Evolutionary conservation across 352 stramenopile genomes (phyloP).

Genomic region (Pythium insidiosum): DNA sequence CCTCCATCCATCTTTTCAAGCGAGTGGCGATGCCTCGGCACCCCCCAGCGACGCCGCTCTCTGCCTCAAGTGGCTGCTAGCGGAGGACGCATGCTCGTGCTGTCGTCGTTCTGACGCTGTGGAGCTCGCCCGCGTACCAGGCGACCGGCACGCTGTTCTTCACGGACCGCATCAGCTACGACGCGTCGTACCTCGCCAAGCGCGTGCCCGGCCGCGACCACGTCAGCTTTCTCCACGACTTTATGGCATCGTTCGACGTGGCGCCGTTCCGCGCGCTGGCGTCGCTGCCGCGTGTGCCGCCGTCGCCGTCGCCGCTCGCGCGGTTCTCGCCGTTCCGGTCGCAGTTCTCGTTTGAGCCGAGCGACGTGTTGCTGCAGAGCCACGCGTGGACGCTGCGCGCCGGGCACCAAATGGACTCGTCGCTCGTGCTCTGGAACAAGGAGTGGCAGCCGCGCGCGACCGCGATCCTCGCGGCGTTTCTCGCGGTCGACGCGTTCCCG

Average conservation of each 20-base stretch:
- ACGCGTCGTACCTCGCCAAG: slow-evolving; percentile 20
- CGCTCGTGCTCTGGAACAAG: slow-evolving; percentile 40
- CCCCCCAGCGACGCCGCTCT: no score
- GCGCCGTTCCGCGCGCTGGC: slow-evolving; percentile 21
- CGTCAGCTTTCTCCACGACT: slow-evolving; percentile 26
- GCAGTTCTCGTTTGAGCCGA: slow-evolving; percentile 9
- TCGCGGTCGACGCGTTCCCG: no score
- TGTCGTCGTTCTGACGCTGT: slow-evolving; percentile 31
- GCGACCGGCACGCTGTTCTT: slow-evolving; percentile 46
- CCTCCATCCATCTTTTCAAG: no score
- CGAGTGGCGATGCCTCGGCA: no score
- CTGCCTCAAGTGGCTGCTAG: slow-evolving; percentile 7
- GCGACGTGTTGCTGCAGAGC: slow-evolving; percentile 21
- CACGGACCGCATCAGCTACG: slow-evolving; percentile 41
- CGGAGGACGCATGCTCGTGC: slow-evolving; percentile 16
- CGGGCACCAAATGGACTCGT: slow-evolving; percentile 46
- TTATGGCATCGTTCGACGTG: slow-evolving; percentile 31
- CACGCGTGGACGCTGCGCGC: slow-evolving; percentile 20
- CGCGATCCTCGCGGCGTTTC: slow-evolving; percentile 30
- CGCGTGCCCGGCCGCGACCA: slow-evolving; percentile 3
- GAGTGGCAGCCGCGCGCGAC: slow-evolving; percentile 26
- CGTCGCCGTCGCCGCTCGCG: slow-evolving; percentile 3
- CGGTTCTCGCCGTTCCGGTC: slow-evolving; percentile 11
- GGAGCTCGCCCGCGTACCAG: slow-evolving; percentile 20
- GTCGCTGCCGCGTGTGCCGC: slow-evolving; percentile 22